phyloP scores from a whole-genome alignment of 2,329 filamentous ascomycete genomes.

The Scedosporium aurantiacum region DNA sequence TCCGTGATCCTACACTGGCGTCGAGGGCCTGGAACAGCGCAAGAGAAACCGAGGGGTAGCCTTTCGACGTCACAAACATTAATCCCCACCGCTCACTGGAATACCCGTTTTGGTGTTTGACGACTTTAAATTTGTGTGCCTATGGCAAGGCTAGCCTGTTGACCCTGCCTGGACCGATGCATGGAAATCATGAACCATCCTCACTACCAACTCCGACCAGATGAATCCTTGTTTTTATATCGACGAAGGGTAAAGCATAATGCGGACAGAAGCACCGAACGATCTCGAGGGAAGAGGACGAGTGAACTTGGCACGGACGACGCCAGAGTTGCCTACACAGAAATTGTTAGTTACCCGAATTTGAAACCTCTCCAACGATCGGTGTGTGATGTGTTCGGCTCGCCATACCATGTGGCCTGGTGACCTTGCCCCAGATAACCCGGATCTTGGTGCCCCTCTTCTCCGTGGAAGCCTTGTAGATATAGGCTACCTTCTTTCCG shows the following conservation, averaged over 20 bases:
- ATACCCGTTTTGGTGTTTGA: slow-evolving; percentile 21
- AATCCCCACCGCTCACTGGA: slow-evolving; percentile 1
- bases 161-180: slow-evolving; percentile 48
- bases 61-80: neutral
- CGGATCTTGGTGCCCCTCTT: slow-evolving; percentile 96
- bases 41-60: neutral
- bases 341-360: neutral
- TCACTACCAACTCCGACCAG: slow-evolving; percentile 51
- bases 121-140: slow-evolving; percentile 43
- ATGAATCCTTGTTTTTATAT: slow-evolving; percentile 58
- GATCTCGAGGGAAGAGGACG: slow-evolving; percentile 91
- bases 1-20: slow-evolving; percentile 1
- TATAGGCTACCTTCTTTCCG: slow-evolving; percentile 97
- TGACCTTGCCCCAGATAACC: slow-evolving; percentile 99
- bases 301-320: slow-evolving; percentile 95
- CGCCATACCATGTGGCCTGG: slow-evolving; percentile 73
- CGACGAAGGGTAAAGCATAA: slow-evolving; percentile 97
- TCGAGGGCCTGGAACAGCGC: neutral
- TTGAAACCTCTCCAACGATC: neutral
- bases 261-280: slow-evolving; percentile 90
- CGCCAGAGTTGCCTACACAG: slow-evolving; percentile 77
- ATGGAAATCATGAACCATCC: slow-evolving; percentile 51
- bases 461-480: slow-evolving; percentile 93
- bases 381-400: neutral
- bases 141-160: slow-evolving; percentile 41